These are phyloP conservation scores for Rhododendron henanense DNA, from an alignment of 148 eudicot species.

Conservation along the genomic window DNA sequence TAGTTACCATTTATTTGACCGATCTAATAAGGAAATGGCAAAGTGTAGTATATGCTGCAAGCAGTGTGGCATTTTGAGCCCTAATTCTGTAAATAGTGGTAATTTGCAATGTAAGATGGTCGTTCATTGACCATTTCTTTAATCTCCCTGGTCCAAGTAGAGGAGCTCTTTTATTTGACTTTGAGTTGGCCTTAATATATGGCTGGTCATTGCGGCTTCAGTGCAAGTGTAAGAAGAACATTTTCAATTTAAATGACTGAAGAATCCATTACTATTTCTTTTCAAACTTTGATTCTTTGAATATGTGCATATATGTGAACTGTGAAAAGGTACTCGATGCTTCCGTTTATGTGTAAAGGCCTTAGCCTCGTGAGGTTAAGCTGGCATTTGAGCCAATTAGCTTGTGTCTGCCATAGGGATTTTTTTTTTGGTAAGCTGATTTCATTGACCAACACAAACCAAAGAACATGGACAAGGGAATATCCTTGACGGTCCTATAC, in stretches of 20 bases:
- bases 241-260: slow-evolving; percentile 2
- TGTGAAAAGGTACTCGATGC: background rate
- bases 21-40: background rate
- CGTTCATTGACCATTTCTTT: background rate
- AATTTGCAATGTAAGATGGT: slow-evolving; percentile 6
- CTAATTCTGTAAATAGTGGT: slow-evolving; percentile 35
- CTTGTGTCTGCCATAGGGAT: background rate
- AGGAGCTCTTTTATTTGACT: background rate
- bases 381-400: background rate
- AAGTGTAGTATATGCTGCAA: slow-evolving; percentile 3
- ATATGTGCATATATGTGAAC: background rate
- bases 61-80: slow-evolving; percentile 29
- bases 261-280: background rate
- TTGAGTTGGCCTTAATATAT: background rate
- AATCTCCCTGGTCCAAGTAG: background rate
- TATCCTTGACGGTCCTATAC: too few relatives aligned
- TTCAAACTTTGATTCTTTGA: background rate
- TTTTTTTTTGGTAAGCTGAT: background rate
- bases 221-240: slow-evolving; percentile 3
- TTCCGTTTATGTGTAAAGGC: background rate
- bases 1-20: background rate
- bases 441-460: background rate
- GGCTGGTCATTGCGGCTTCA: background rate
- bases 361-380: background rate
- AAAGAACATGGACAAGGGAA: background rate